These are phyloP conservation scores for Oryza nivara DNA, from an alignment of 176 grass and related monocot species.

Conservation along the genomic window DNA sequence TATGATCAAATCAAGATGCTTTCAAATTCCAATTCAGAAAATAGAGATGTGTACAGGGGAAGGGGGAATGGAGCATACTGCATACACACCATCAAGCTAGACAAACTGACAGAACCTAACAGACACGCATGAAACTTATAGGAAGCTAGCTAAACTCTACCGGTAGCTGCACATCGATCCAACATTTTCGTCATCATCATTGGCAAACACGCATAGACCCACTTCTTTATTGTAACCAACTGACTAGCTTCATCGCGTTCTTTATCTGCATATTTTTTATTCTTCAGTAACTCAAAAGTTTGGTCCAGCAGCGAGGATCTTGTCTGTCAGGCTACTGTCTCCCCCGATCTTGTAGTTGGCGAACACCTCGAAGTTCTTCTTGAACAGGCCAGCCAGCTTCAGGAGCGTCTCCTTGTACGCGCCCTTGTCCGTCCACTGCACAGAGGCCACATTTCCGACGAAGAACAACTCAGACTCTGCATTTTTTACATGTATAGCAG, in stretches of 20 bases:
- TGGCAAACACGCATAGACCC: constrained; percentile 6
- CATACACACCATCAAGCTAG: background rate
- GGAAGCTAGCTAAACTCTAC: constrained; percentile 30
- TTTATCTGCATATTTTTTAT: constrained; percentile 2
- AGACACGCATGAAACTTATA: constrained; percentile 25
- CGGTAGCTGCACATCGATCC: constrained; percentile 23
- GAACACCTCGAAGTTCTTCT: constrained; percentile 99
- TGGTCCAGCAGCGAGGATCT: constrained; percentile 95
- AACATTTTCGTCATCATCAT: constrained; percentile 39
- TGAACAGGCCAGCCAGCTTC: constrained; percentile 88
- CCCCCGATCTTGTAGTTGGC: constrained; percentile 82
- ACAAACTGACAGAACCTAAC: constrained; percentile 10
- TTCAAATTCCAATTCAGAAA: constrained; percentile 14
- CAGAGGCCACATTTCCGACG: background rate
- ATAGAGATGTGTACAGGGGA: constrained; percentile 10
- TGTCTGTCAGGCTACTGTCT: constrained; percentile 70
- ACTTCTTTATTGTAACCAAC: constrained; percentile 51
- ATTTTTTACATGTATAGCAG: background rate
- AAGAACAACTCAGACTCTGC: background rate
- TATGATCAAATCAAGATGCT: background rate
- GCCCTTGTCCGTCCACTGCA: constrained; percentile 82
- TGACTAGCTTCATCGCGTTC: constrained; percentile 13
- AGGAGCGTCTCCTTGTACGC: constrained; percentile 84
- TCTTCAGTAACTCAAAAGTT: constrained; percentile 59
- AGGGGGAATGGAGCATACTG: background rate